Base-by-base conservation (phyloP, 2,329 filamentous ascomycete species). In the Septoria petroselini region DNA sequence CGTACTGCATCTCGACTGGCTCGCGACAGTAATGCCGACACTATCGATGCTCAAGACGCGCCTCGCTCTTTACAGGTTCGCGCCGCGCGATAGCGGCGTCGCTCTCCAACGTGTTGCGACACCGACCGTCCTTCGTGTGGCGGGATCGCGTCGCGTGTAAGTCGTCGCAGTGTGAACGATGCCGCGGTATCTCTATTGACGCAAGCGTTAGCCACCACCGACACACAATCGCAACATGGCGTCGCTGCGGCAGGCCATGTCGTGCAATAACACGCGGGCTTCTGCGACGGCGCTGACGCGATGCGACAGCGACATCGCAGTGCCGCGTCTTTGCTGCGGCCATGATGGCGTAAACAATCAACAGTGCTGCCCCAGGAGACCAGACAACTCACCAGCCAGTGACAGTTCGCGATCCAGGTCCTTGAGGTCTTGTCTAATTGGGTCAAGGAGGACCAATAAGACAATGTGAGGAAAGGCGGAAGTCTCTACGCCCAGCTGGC, bases 1-100 rank as follows among this genome's bases (percentile, higher is more conserved):
- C 57, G 57, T 66, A 68, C 53, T 65, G 62, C 64, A 65, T 65
- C 19, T 48, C 43, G 43, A 41, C 39, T 31, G 17, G 44, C 38
- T 45, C 35, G 41, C 39, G 52, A 48, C 45, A 44, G 39, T 43
- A 38, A 41, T 48, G 54, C 48, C 37, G 46, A 31, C 39, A 30
- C 30, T 37, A 41, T 42, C 31, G 47, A 45, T 45, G 29, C 39
- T 38, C 35, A 34, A 30, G 33, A 33, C 40, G 43, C 33, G 42
- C 42, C 33, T 42, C 43, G 49, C 35, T 41, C 30, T 27, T 41
- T 38, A 35, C 49, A 47, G 34, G 17, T 17, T 29, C 34, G 45
- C 33, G 41, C 40, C 25, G 46, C 45, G 45, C 40, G 46, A 34
- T 44, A 33, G 44, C 43, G 50, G 33, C 40, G 45, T 42, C 40